Evolutionary conservation across 2,329 filamentous ascomycete genomes (phyloP).

Genomic region (Penicillium sp.): DNA sequence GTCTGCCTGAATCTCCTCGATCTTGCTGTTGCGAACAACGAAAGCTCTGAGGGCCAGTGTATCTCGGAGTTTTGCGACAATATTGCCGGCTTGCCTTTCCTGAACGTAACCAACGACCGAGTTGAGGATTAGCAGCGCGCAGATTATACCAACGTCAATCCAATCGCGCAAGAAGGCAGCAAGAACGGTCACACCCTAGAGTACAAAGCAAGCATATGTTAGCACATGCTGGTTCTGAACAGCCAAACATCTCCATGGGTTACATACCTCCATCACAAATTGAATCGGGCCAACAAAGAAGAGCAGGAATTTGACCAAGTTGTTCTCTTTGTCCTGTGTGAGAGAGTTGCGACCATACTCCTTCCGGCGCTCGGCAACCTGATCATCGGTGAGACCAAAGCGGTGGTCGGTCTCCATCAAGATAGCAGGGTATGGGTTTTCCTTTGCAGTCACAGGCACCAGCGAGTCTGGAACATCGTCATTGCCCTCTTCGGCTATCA

Average conservation of each 20-base stretch:
- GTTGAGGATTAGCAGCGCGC: slow-evolving; percentile 79
- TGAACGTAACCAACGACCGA: slow-evolving; percentile 84
- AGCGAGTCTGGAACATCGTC: slow-evolving; percentile 61
- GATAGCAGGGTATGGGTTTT: slow-evolving; percentile 68
- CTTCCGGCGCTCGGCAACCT: slow-evolving; percentile 65
- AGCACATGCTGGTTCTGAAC: not conserved
- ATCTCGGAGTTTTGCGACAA: slow-evolving; percentile 89
- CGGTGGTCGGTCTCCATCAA: slow-evolving; percentile 75
- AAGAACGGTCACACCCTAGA: slow-evolving; percentile 70
- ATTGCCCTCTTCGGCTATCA: slow-evolving; percentile 78
- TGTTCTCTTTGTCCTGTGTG: slow-evolving; percentile 87
- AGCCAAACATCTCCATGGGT: not conserved
- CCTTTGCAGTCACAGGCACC: slow-evolving; percentile 54
- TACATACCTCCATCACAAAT: slow-evolving; percentile 84
- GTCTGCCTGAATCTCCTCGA: slow-evolving; percentile 77
- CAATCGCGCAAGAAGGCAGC: slow-evolving; percentile 84
- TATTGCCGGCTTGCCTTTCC: slow-evolving; percentile 86
- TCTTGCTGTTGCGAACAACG: slow-evolving; percentile 76
- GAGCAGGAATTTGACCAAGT: slow-evolving; percentile 76
- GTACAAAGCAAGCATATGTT: slow-evolving; percentile 7
- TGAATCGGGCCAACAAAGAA: slow-evolving; percentile 90
- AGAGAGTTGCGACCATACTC: slow-evolving; percentile 85
- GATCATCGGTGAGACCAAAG: slow-evolving; percentile 69
- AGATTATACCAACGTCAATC: slow-evolving; percentile 93
- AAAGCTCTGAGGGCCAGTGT: slow-evolving; percentile 85